Base-by-base conservation (phyloP, 2,329 filamentous ascomycete species). In the Beauveria sp. region DNA sequence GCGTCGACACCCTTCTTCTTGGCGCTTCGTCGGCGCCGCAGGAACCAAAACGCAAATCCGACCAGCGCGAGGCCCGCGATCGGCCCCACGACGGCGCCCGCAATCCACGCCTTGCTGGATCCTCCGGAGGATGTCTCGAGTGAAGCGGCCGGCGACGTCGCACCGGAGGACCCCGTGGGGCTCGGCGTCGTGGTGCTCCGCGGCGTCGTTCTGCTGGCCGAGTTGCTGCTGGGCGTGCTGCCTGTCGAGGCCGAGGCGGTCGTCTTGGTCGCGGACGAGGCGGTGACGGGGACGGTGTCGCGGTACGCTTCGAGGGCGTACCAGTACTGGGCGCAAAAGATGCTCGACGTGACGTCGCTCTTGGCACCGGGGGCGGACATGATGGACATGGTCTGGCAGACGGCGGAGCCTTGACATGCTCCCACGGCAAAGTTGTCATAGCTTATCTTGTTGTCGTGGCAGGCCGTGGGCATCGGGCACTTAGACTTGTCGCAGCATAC, bases 301-400 rank as follows among this genome's bases (percentile, higher is more conserved):
- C 58, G 58, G 30, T 53, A 60, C 16, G 49, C 58, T n/a, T 60
- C 49, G 30, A 53, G 7, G 42, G 58, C 58, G 26, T 47, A 54
- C 58, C 58, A 60, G 58, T 53, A 52, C 47, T 46, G 58, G 14
- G 58, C 58, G 58, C 58, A 60, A 20, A 60, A 60, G 26, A 60
- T 60, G 58, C 58, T 60, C 58, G 58, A 60, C 10, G 50, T 54
- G 18, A 60, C 38, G 40, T 53, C 49, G n/a, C 22, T 28, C 24
- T 52, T 40, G 49, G 50, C 58, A 4, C 58, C 58, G 26, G 58
- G 58, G 1, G 49, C 50, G 7, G 58, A 38, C 49, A 46, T 45
- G 58, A 60, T 54, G 58, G 58, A 60, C 58, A 60, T 60, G 49
- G 58, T 60, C 58, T 60, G 58, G 42, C 58, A 60, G 14, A 52